Evolutionary conservation across 2,329 filamentous ascomycete species (phyloP).

Genomic region (Zasmidium citrigriseum): DNA sequence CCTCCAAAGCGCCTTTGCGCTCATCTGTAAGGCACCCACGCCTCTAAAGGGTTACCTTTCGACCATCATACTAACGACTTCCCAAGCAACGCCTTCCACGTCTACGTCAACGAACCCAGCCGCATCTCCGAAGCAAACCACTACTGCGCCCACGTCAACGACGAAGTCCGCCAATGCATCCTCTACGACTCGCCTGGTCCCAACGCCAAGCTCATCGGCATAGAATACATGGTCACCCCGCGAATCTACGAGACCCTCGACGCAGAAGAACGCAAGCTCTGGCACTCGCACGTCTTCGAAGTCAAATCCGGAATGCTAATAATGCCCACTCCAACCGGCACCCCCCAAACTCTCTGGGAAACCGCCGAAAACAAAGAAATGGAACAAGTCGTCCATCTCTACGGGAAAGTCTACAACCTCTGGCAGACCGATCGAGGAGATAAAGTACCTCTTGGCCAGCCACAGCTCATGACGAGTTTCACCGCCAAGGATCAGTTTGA

Average conservation of each 20-base stretch:
- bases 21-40: constrained; percentile 53
- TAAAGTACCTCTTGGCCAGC: constrained; percentile 59
- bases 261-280: constrained; percentile 68
- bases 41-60: not conserved
- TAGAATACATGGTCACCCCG: constrained; percentile 84
- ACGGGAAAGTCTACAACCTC: constrained; percentile 82
- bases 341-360: constrained; percentile 69
- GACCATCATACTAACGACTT: not conserved
- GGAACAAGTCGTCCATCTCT: constrained; percentile 71
- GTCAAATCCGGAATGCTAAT: constrained; percentile 79
- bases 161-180: constrained; percentile 81
- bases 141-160: constrained; percentile 77
- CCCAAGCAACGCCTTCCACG: constrained; percentile 72
- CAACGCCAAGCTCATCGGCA: constrained; percentile 73
- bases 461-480: constrained; percentile 66
- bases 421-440: constrained; percentile 83
- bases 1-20: constrained; percentile 75
- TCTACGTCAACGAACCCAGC: constrained; percentile 71
- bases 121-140: constrained; percentile 76
- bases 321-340: constrained; percentile 62
- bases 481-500: constrained; percentile 53
- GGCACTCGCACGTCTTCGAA: constrained; percentile 77
- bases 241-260: constrained; percentile 67
- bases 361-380: constrained; percentile 77
- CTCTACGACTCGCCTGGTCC: constrained; percentile 73